These are phyloP conservation scores for Colletotrichum euphorbiae DNA, from an alignment of 2,329 filamentous ascomycete genomes.

Conservation along the genomic window DNA sequence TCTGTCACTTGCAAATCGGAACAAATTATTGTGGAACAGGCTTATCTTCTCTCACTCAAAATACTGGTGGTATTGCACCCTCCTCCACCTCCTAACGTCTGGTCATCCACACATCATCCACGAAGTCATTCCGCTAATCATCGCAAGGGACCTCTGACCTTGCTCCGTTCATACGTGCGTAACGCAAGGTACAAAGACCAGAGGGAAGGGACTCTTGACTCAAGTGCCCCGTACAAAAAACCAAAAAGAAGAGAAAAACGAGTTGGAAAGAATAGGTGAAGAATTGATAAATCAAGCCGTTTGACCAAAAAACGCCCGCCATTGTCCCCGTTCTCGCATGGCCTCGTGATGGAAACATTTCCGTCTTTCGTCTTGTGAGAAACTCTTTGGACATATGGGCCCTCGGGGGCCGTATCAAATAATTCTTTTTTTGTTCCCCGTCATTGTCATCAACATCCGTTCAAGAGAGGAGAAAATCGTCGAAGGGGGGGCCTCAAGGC, in stretches of 20 bases:
- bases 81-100: background rate
- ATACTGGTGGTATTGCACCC: background rate
- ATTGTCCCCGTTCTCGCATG: slow-evolving; percentile 28
- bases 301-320: slow-evolving; percentile 32
- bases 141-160: slow-evolving; percentile 6
- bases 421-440: slow-evolving; percentile 32
- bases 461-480: slow-evolving; percentile 22
- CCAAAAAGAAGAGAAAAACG: too few relatives aligned
- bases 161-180: slow-evolving; percentile 2
- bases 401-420: slow-evolving; percentile 33
- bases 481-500: slow-evolving; percentile 11
- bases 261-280: background rate
- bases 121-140: slow-evolving; percentile 26
- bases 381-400: slow-evolving; percentile 26
- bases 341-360: slow-evolving; percentile 35
- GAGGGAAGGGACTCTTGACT: background rate
- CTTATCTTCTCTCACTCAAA: slow-evolving; percentile 22
- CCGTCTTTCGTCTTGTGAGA: slow-evolving; percentile 37
- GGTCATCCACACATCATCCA: slow-evolving; percentile 3
- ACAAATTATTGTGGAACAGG: background rate
- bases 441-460: slow-evolving; percentile 34
- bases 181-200: slow-evolving; percentile 1
- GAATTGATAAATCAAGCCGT: slow-evolving; percentile 14
- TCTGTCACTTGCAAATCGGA: background rate
- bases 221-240: too few relatives aligned